These are phyloP conservation scores for Arthrobotrys iridis DNA, from an alignment of 2,329 filamentous ascomycete species.

Conservation along the genomic window DNA sequence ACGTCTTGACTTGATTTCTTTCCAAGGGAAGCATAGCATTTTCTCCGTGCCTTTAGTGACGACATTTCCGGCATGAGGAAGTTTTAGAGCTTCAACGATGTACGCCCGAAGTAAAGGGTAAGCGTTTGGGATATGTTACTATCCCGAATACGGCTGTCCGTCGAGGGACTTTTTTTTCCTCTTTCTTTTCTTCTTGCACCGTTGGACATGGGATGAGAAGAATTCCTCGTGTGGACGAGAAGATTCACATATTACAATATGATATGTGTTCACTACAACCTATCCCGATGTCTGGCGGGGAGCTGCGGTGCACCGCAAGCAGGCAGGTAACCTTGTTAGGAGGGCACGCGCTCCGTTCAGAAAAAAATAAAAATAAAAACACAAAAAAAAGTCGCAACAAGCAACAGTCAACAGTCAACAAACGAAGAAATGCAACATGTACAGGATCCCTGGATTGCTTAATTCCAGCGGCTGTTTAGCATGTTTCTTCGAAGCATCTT, in stretches of 20 bases:
- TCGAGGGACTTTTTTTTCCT: conserved; percentile 20
- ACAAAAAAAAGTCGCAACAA: conserved; percentile 22
- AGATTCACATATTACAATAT: not conserved
- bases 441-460: conserved; percentile 49
- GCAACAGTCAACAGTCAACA: conserved; percentile 31
- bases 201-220: conserved; percentile 3
- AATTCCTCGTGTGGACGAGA: conserved; percentile 9
- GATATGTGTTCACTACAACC: conserved; percentile 14
- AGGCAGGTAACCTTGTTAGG: conserved; percentile 29
- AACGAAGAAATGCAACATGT: conserved; percentile 27
- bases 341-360: conserved; percentile 35
- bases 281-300: conserved; percentile 45
- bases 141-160: conserved; percentile 26
- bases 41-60: conserved; percentile 44
- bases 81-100: conserved; percentile 37
- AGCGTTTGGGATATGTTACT: conserved; percentile 42
- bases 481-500: conserved; percentile 24
- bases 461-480: conserved; percentile 45
- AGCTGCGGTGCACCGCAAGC: conserved; percentile 22
- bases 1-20: conserved; percentile 24
- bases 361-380: conserved; percentile 14
- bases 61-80: conserved; percentile 49
- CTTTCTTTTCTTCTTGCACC: not conserved
- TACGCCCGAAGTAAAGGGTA: conserved; percentile 26
- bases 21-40: conserved; percentile 8